phyloP scores from a whole-genome alignment of 2,329 filamentous ascomycete genomes.

The Diplodia sapinea region DNA sequence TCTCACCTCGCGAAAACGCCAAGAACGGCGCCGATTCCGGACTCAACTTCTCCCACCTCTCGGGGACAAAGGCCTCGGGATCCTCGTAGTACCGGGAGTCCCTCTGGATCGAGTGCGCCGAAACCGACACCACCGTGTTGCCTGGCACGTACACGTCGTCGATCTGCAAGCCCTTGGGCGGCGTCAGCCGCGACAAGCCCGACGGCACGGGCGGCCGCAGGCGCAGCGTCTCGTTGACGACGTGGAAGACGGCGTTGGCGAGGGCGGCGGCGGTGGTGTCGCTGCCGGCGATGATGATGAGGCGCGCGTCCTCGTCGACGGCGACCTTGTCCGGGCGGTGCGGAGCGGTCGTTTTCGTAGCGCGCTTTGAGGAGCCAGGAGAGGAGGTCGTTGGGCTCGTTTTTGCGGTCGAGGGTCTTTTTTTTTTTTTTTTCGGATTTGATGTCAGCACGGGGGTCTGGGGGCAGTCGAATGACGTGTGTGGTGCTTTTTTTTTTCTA shows the following conservation, averaged over 20 bases:
- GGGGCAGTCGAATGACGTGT: too few species aligned
- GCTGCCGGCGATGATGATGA: conserved; percentile 42
- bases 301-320: conserved; percentile 43
- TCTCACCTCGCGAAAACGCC: conserved; percentile 27
- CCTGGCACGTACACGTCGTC: conserved; percentile 46
- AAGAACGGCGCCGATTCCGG: conserved; percentile 9
- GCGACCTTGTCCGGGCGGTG: conserved; percentile 42
- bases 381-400: conserved; percentile 46
- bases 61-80: conserved; percentile 7
- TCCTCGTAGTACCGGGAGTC: conserved; percentile 25
- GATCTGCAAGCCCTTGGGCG: conserved; percentile 46
- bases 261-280: conserved; percentile 16
- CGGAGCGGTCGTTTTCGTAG: conserved; percentile 46
- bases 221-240: conserved; percentile 53
- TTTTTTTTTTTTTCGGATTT: too few species aligned
- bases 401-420: conserved; percentile 32
- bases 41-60: conserved; percentile 4
- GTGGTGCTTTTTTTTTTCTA: conserved; percentile 31
- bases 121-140: conserved; percentile 36
- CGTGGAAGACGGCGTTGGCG: conserved; percentile 30
- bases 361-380: conserved; percentile 51
- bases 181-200: conserved; percentile 46
- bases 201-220: conserved; percentile 50
- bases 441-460: too few species aligned
- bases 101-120: conserved; percentile 34